A percentile compares a stretch with the other conserved stretches of the same genome.
These are phyloP conservation scores for Diaporthe citriasiana DNA, from an alignment of 2,329 filamentous ascomycete genomes.

Conservation along the genomic window DNA sequence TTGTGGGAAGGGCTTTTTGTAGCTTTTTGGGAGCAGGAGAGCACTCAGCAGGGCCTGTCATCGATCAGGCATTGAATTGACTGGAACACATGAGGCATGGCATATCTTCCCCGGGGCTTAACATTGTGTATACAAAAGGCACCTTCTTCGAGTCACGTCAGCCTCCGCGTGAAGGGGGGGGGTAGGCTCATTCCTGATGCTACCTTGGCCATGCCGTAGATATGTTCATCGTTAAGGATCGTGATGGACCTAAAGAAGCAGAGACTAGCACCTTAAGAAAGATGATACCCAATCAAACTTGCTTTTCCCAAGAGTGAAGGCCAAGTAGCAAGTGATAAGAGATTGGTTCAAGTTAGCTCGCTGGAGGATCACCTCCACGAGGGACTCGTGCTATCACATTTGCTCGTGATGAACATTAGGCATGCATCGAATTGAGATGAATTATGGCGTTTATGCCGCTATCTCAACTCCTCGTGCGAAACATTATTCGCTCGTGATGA, in stretches of 20 bases:
- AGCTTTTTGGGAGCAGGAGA: background rate
- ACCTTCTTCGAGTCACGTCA: background rate
- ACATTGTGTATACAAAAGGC: background rate
- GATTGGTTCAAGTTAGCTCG: background rate
- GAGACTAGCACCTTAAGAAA: slow-evolving; percentile 10
- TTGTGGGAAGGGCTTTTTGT: background rate
- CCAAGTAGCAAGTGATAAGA: background rate
- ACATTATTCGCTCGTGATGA: background rate
- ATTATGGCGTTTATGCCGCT: background rate
- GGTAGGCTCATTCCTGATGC: background rate
- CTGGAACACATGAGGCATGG: background rate
- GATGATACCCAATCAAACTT: slow-evolving; percentile 28
- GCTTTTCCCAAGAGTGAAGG: background rate
- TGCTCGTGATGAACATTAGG: background rate
- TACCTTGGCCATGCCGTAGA: background rate
- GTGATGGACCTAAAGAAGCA: background rate
- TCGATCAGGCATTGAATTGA: background rate
- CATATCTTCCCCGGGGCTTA: background rate
- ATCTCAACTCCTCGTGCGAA: background rate
- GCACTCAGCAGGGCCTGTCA: background rate
- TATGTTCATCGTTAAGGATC: background rate
- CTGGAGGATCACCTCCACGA: background rate
- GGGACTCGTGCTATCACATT: background rate
- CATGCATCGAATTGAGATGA: background rate
- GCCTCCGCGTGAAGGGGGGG: background rate